These are phyloP conservation scores for Aspergillus hiratsukae DNA, from an alignment of 2,329 filamentous ascomycete genomes.

Conservation along the genomic window DNA sequence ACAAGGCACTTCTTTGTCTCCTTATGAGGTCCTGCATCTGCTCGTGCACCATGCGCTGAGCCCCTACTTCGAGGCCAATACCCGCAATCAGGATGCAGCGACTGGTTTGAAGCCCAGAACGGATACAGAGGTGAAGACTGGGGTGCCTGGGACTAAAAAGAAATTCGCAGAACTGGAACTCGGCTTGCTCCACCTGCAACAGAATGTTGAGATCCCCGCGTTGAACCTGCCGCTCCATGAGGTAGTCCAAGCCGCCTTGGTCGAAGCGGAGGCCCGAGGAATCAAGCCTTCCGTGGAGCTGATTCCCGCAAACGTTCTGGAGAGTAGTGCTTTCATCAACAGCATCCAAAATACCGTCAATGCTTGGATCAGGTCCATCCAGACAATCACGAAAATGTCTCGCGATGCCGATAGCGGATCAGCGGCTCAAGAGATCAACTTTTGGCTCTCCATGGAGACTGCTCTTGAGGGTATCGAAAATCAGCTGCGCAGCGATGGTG, in stretches of 20 bases:
- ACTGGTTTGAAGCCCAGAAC: constrained; percentile 66
- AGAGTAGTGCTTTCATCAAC: constrained; percentile 90
- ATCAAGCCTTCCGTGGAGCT: constrained; percentile 70
- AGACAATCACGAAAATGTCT: constrained; percentile 90
- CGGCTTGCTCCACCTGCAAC: constrained; percentile 84
- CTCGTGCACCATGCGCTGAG: constrained; percentile 86
- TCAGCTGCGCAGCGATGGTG: constrained; percentile 83
- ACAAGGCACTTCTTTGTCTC: constrained; percentile 69
- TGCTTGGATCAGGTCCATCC: constrained; percentile 97
- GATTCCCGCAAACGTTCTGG: constrained; percentile 69
- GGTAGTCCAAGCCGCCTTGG: constrained; percentile 77
- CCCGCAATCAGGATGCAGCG: constrained; percentile 68
- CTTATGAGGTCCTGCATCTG: constrained; percentile 88
- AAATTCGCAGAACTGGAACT: constrained; percentile 91
- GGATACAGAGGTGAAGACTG: constrained; percentile 87
- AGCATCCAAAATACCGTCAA: constrained; percentile 91
- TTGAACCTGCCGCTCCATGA: constrained; percentile 83
- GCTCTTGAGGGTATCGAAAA: constrained; percentile 86
- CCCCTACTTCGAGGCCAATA: constrained; percentile 96
- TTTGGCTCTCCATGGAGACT: constrained; percentile 96
- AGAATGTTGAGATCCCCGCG: constrained; percentile 97
- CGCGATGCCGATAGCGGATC: constrained; percentile 74
- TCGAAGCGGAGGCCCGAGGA: constrained; percentile 66
- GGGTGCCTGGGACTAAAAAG: constrained; percentile 96
- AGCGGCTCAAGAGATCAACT: constrained; percentile 96